Conservation (phyloP, 257 asterid genomes). For the Echium plantagineum region DNA sequence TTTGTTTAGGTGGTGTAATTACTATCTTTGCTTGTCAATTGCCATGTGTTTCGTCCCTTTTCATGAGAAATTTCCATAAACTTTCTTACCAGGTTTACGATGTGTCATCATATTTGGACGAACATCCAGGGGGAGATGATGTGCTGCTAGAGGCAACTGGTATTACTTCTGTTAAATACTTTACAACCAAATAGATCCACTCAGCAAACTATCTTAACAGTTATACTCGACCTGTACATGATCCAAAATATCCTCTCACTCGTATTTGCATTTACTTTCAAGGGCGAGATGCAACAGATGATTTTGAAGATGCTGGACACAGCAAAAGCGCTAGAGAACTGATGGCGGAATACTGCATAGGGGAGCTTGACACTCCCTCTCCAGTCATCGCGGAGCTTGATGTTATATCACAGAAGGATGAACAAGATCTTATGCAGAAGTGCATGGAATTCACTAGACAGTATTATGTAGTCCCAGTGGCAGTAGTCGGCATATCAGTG, state of each 20-base stretch:
- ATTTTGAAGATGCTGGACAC: constrained; percentile 95
- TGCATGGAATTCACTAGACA: constrained; percentile 41
- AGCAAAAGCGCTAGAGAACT: constrained; percentile 71
- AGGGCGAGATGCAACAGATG: constrained; percentile 93
- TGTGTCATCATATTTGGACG: constrained; percentile 71
- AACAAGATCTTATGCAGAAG: constrained; percentile 20
- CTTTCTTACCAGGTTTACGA: constrained; percentile 63
- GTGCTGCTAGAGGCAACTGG: constrained; percentile 58
- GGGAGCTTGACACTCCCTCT: constrained; percentile 58
- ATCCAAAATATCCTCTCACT: not conserved
- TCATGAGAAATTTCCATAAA: not conserved
- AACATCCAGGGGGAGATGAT: constrained; percentile 98
- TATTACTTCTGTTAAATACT: constrained; percentile 12
- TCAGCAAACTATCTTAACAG: not conserved
- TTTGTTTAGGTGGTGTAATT: no score
- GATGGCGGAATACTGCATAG: constrained; percentile 69
- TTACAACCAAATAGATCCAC: not conserved
- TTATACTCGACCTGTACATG: not conserved
- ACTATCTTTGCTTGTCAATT: not conserved
- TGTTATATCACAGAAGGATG: constrained; percentile 32
- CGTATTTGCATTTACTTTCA: constrained; percentile 1
- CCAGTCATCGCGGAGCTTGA: constrained; percentile 46
- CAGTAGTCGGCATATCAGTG: constrained; percentile 47
- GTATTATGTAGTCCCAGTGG: constrained; percentile 56
- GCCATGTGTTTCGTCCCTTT: not conserved